phyloP scores from a whole-genome alignment of 2,329 filamentous ascomycete genomes.

The Dichotomopilus funicola region DNA sequence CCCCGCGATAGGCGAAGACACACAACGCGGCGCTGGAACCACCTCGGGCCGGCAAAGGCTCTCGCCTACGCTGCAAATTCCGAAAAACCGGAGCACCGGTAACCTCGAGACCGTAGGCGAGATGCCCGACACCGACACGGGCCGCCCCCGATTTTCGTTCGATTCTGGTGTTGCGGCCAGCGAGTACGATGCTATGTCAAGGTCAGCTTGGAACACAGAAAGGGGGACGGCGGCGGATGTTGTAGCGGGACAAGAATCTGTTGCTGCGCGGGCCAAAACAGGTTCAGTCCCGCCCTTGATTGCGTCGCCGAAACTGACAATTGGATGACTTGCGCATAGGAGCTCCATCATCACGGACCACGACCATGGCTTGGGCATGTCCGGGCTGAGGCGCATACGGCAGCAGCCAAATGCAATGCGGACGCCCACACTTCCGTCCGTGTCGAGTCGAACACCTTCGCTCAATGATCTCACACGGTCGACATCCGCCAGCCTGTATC shows the following conservation, averaged over 20 bases:
- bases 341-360: conserved; percentile 78
- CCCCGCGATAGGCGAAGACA: conserved; percentile 34
- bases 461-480: conserved; percentile 54
- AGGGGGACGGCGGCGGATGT: conserved; percentile 3
- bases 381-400: conserved; percentile 86
- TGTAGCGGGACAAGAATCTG: background rate
- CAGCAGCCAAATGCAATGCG: conserved; percentile 64
- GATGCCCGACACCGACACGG: conserved; percentile 48
- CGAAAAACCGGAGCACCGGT: conserved; percentile 61
- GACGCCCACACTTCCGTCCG: conserved; percentile 56
- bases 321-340: conserved; percentile 39
- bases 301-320: conserved; percentile 16
- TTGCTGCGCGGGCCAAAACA: conserved; percentile 2
- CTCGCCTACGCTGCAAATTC: conserved; percentile 44
- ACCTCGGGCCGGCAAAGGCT: conserved; percentile 40
- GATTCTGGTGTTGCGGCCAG: conserved; percentile 57
- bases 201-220: conserved; percentile 46
- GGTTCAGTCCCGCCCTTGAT: conserved; percentile 8
- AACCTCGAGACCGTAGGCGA: conserved; percentile 48
- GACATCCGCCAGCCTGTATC: conserved; percentile 62
- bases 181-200: conserved; percentile 66
- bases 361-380: conserved; percentile 78
- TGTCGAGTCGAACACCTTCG: conserved; percentile 55
- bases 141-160: conserved; percentile 66
- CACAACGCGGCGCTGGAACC: conserved; percentile 32